These are phyloP conservation scores for Aureobasidium sp. DNA, from an alignment of 2,329 filamentous ascomycete species.

Conservation along the genomic window DNA sequence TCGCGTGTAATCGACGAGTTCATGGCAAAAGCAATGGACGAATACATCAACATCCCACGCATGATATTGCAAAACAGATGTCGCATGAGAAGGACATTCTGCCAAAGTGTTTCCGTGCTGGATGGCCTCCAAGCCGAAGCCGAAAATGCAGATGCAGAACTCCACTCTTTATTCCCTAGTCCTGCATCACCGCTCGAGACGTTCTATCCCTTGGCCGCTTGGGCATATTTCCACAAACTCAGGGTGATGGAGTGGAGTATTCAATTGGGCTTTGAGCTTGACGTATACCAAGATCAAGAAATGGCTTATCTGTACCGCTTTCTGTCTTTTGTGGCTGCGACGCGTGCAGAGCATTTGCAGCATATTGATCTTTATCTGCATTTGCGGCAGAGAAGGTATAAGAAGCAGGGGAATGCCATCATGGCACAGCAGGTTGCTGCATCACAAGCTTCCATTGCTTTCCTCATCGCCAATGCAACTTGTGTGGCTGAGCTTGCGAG, in stretches of 20 bases:
- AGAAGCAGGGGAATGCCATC: slow-evolving; percentile 22
- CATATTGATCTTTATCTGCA: slow-evolving; percentile 61
- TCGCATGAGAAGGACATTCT: slow-evolving; percentile 79
- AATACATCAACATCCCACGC: slow-evolving; percentile 75
- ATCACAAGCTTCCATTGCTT: slow-evolving; percentile 19
- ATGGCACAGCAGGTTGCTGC: slow-evolving; percentile 15
- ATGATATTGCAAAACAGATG: slow-evolving; percentile 85
- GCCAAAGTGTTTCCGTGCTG: slow-evolving; percentile 74
- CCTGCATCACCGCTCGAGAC: not conserved
- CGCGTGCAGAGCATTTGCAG: slow-evolving; percentile 39
- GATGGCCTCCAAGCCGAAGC: slow-evolving; percentile 75
- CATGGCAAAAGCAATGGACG: slow-evolving; percentile 42
- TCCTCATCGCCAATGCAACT: slow-evolving; percentile 21
- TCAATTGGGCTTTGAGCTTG: slow-evolving; percentile 88
- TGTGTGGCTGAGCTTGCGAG: not conserved
- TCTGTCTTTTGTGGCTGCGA: slow-evolving; percentile 14
- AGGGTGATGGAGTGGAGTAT: slow-evolving; percentile 77
- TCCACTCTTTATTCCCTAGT: not conserved
- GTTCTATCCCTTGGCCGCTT: slow-evolving; percentile 68
- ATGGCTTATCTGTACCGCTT: slow-evolving; percentile 67
- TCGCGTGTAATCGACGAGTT: slow-evolving; percentile 66
- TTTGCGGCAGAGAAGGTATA: slow-evolving; percentile 17
- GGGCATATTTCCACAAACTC: slow-evolving; percentile 88
- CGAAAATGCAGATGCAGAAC: slow-evolving; percentile 59
- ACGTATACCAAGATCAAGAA: slow-evolving; percentile 81